These are phyloP conservation scores for Nitzschia sp. DNA, from an alignment of 108 stramenopile species.

Conservation along the genomic window DNA sequence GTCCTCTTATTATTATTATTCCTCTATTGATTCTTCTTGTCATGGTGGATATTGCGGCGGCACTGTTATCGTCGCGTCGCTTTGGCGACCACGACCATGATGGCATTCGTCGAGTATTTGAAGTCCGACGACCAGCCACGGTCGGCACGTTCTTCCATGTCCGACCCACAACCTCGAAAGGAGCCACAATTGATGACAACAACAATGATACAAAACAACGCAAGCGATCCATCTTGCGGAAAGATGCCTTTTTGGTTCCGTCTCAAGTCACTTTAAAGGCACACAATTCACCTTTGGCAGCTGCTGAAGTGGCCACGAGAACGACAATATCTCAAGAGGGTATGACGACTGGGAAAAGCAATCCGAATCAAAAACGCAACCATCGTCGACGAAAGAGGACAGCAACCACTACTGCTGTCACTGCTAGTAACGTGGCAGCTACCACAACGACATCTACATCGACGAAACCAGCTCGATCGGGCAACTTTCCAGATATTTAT, in stretches of 20 bases:
- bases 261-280: not conserved
- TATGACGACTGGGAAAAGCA: not conserved
- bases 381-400: not conserved
- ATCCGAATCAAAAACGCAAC: not conserved
- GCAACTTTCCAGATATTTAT: constrained; percentile 76
- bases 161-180: too few species aligned
- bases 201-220: not conserved
- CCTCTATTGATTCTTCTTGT: not conserved
- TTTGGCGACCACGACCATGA: too few species aligned
- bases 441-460: too few species aligned
- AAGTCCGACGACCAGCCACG: not conserved
- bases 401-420: too few species aligned
- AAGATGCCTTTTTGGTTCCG: not conserved
- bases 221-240: not conserved
- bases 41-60: not conserved
- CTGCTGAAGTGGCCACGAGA: not conserved
- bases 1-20: too few species aligned
- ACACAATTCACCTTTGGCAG: not conserved
- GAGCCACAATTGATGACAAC: too few species aligned
- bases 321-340: not conserved
- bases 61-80: not conserved
- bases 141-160: too few species aligned
- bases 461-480: constrained; percentile 19
- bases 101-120: not conserved
- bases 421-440: too few species aligned